Base-by-base conservation (phyloP, 495 filamentous ascomycete species). In the Astrothelium macrocarpum region DNA sequence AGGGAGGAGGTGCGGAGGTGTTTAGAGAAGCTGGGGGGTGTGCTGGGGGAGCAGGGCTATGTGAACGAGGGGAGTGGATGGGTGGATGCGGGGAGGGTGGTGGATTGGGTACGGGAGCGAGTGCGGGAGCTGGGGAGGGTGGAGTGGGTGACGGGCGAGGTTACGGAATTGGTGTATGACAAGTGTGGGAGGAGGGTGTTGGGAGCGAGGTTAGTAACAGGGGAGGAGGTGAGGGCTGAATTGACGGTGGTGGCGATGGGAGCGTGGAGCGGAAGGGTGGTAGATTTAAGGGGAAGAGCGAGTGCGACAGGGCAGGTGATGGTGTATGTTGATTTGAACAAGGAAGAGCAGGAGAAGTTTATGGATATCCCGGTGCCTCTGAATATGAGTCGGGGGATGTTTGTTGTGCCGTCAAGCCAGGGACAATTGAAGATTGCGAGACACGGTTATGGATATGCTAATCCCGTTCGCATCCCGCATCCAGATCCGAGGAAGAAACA, bases 181-280 rank as follows among this genome's bases (percentile, higher is more conserved):
- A 18, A 59, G 65, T 58, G 64, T 59, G 12, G 42, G 29, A 28
- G 29, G 31, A 59, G 42, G 20, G 78, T 84, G 53, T 65, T 71
- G 34, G 82, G 89, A 9, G 90, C 83, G 4, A 69, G 67, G 26
- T 72, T 93, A 9, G 70, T 71, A 0, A 78, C 83, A 60, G 83
- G 84, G 2, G 67, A 67, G 32, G 74, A 69, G 10, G 61, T 95
- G 4, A 74, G 73, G 0, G 91, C 90, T 2, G 87, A 89, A 59
- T 79, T 97, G 3, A 84, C 87, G 18, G 76, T 97, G 62, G 78
- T 96, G 7, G 91, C 94, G 0, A 84, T 90, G 0, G 94, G 94
- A 5, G 89, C 94, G 1, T 97, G 91, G 91, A 88, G 89, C 5
- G 79, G 82, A 0, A 77, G 79, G 0, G 76, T 98, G 9, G 76